phyloP scores from a whole-genome alignment of 306 rosid species.

The Senna tora region DNA sequence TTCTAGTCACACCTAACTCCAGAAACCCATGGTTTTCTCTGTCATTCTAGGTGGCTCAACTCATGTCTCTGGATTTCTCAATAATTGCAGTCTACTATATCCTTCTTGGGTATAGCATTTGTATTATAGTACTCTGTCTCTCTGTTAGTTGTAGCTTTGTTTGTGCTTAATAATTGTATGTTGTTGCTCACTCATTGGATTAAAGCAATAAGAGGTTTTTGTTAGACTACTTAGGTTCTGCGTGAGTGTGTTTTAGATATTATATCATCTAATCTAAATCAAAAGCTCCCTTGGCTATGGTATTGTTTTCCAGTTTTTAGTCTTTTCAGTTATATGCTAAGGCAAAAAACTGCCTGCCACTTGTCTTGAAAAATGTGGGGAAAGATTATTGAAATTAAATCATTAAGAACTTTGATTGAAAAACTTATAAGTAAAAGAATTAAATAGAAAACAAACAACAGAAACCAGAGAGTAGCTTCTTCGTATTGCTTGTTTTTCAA shows the following conservation, averaged over 20 bases:
- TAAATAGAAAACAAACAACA: background rate
- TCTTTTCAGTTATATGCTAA: too few relatives aligned
- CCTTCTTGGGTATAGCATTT: slow-evolving; percentile 14
- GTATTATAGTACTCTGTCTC: slow-evolving; percentile 6
- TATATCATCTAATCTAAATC: background rate
- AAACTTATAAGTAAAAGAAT: background rate
- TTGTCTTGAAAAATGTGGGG: too few relatives aligned
- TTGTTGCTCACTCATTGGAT: background rate
- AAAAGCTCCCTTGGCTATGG: slow-evolving; percentile 10
- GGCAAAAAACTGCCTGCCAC: too few relatives aligned
- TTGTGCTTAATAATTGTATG: background rate
- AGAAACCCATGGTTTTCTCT: slow-evolving; percentile 8
- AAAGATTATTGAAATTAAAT: too few relatives aligned
- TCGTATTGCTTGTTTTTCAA: background rate
- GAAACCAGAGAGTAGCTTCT: background rate
- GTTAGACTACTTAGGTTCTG: background rate
- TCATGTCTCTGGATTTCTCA: slow-evolving; percentile 6
- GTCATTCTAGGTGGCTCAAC: slow-evolving; percentile 8
- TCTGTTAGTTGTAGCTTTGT: slow-evolving; percentile 13
- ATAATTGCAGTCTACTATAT: background rate
- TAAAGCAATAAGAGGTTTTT: background rate
- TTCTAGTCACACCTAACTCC: slow-evolving; percentile 11
- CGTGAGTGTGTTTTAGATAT: background rate
- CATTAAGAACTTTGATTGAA: background rate
- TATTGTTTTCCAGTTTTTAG: background rate